Base-by-base conservation (phyloP, 192 early-diverging fungal species). In the Mortierella hygrophila region DNA sequence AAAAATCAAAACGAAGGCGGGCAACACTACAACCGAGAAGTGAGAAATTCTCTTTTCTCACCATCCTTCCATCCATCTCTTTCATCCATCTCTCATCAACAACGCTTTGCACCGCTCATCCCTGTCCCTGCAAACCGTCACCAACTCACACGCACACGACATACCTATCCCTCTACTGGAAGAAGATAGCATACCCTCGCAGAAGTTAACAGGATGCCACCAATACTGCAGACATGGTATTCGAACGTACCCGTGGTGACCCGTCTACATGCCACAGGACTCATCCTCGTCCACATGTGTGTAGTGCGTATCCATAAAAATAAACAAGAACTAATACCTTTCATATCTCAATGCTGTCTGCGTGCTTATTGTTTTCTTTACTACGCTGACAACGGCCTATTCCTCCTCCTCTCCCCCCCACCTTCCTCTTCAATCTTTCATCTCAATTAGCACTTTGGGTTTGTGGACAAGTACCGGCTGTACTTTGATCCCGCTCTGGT, bases 201-300 rank as follows among this genome's bases (percentile, higher is more conserved):
- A 23, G 1, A 29, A 65, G 13, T 10, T 7, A 46, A 7, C 44
- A 65, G 13, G 29, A 65, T 32, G 60, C 60, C 60, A 32, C 60
- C 10, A 4, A 29, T 65, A 8, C 3, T 65, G 60, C 29, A 65
- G 23, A 65, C 60, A 26, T 65, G 60, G 60, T 65, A 65, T 29
- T 65, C 10, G 26, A 65, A 65, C 60, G 0, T 65, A 11, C 60
- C 60, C 11, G 60, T 65, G n/a, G 60, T 32, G 29, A 65, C 60
- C 3, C 60, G 60, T 13, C 26, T 65, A 11, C 60, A 65, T 65
- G 60, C 60, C n/a, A 65, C 60, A 65, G 60, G 60, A 65, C 60
- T 65, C 29, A 13, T 65, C 26, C 11, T 65, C 60, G 60, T 65
- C 60, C 60, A 65, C 60, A 32, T 65, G 60, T 65, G 60, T 65